Conservation (phyloP, 371 early-diverging fungal genomes). For the Mortierella sp. region DNA sequence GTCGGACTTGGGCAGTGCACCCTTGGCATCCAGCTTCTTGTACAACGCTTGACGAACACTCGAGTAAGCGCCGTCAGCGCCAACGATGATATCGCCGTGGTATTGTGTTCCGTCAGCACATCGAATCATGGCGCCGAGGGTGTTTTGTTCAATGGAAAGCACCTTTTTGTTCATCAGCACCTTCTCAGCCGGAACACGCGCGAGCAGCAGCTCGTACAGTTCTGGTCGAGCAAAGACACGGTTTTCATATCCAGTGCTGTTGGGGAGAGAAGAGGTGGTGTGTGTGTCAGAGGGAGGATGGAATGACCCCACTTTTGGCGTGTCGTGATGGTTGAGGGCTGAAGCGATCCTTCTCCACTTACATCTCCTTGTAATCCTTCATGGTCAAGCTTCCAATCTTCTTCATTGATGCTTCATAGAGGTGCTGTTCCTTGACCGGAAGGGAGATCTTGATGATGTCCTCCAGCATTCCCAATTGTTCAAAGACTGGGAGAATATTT, state of each 20-base stretch:
- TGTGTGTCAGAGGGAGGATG: background rate
- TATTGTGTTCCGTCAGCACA: slow-evolving; percentile 12
- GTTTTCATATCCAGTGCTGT: slow-evolving; percentile 7
- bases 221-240: slow-evolving; percentile 13
- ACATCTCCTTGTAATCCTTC: slow-evolving; percentile 6
- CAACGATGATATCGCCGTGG: slow-evolving; percentile 28
- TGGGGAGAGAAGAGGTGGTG: background rate
- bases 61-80: slow-evolving; percentile 23
- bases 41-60: slow-evolving; percentile 20
- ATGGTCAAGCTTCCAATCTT: slow-evolving; percentile 4
- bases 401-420: slow-evolving; percentile 6
- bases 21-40: slow-evolving; percentile 2
- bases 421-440: background rate
- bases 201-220: slow-evolving; percentile 15
- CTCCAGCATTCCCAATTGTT: background rate
- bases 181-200: slow-evolving; percentile 9
- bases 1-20: slow-evolving; percentile 15
- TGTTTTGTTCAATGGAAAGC: slow-evolving; percentile 9
- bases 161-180: slow-evolving; percentile 13
- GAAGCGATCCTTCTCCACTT: background rate
- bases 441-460: slow-evolving; percentile 7
- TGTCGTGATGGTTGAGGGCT: too few relatives aligned
- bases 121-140: slow-evolving; percentile 14
- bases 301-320: background rate
- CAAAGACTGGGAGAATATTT: slow-evolving; percentile 11